Base-by-base conservation (phyloP, 1,284 basidiomycete genomes). In the Trichosporon sp. region DNA sequence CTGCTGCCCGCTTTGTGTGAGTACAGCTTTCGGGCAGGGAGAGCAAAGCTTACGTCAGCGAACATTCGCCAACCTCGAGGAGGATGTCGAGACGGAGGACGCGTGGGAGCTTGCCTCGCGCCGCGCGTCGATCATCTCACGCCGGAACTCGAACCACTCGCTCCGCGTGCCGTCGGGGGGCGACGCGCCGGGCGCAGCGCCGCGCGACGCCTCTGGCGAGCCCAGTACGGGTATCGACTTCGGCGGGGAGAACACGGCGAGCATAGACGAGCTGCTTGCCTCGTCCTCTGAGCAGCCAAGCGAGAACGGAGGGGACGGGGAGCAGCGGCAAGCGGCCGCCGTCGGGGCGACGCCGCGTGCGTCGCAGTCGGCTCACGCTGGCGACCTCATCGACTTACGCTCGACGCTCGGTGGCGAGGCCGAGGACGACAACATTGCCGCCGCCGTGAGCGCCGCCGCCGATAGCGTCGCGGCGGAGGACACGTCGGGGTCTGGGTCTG, bases 61-160 rank as follows among this genome's bases (percentile, higher is more conserved):
- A 58, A 92, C 92, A 0, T 97, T 92, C 79, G 94, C 94, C 12
- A 92, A 98, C 79, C 87, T 99, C 13, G 95, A 98, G 66, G 95
- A 95, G 70, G 96, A 99, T 79, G 95, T 98, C 44, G 95, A 98
- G 81, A 86, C 92, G 0, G 88, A 89, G 66, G 84, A 83, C 64
- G 82, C 81, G 11, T 82, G 78, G 76, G 83, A 83, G 51, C 74
- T 80, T n/a, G 81, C 81, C 0, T 81, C 82, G 21, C 67, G 82
- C 65, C 71, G 82, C 42, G 76, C 76, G 35, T 80, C 79, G 8
- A 70, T 79, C 70, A 76, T 78, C n/a, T 80, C 78, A 2, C 78
- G 80, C 2, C 70, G 75, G 71, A 72, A 76, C 11, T 81, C 79
- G 23, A 76, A 75, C 62, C 77, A 79, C 68, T 81, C 80, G 4